Percentiles rank a stretch among this genome's conserved stretches.
These are phyloP conservation scores for Sporisorium reilianum DNA, from an alignment of 1,284 basidiomycete genomes.

Conservation along the genomic window DNA sequence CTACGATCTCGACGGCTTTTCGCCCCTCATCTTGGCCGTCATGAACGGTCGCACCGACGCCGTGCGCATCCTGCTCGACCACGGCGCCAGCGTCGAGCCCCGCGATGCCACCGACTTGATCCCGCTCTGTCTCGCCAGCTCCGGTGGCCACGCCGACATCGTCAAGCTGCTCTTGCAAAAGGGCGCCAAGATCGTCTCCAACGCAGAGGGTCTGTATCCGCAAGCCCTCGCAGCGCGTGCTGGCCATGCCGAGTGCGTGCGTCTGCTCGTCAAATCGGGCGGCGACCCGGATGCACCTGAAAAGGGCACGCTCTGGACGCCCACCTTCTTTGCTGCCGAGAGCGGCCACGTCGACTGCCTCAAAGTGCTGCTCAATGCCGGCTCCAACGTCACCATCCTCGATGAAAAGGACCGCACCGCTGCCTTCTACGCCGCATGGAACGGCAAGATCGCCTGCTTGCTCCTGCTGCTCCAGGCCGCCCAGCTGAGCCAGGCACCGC, in stretches of 20 bases:
- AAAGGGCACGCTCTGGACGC: conserved; percentile 97
- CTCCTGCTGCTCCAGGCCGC: conserved; percentile 71
- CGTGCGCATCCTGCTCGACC: conserved; percentile 70
- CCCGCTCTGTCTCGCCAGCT: conserved; percentile 90
- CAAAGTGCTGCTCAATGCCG: conserved; percentile 80
- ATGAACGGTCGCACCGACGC: conserved; percentile 86
- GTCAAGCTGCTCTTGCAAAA: conserved; percentile 81
- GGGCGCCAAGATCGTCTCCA: conserved; percentile 83
- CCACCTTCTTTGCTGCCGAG: conserved; percentile 93
- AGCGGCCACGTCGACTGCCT: conserved; percentile 86
- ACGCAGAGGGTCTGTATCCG: conserved; percentile 94
- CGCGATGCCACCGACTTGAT: conserved; percentile 76
- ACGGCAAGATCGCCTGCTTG: conserved; percentile 80
- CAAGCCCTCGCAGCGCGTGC: conserved; percentile 98
- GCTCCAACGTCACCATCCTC: conserved; percentile 78
- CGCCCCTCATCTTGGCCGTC: conserved; percentile 90
- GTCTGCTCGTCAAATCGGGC: conserved; percentile 76
- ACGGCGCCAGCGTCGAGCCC: conserved; percentile 58
- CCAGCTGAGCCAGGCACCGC: conserved; percentile 21
- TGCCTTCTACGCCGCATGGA: conserved; percentile 97
- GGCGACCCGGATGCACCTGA: conserved; percentile 77
- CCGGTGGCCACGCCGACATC: conserved; percentile 87
- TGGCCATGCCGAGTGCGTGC: conserved; percentile 87
- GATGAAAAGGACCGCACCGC: conserved; percentile 90
- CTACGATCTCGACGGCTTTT: conserved; percentile 81